phyloP scores from a whole-genome alignment of 805 yeast genomes.

The Yamadazyma philogaea region DNA sequence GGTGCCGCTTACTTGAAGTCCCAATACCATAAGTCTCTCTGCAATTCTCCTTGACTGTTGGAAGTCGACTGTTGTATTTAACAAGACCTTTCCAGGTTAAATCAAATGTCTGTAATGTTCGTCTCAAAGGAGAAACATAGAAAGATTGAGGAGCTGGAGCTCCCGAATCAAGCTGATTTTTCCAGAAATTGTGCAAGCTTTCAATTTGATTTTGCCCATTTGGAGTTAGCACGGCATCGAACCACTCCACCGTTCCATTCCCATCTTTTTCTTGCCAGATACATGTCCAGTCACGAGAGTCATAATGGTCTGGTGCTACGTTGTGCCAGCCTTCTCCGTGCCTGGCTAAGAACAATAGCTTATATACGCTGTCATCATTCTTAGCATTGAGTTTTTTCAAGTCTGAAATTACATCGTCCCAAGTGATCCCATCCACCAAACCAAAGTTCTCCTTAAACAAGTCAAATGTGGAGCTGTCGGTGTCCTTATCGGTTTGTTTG shows the following conservation, averaged over 20 bases:
- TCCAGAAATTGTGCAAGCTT: slow-evolving; percentile 17
- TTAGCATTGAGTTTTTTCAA: slow-evolving; percentile 14
- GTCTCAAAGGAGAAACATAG: slow-evolving; percentile 30
- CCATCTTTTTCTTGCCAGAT: slow-evolving; percentile 24
- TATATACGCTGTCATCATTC: slow-evolving; percentile 14
- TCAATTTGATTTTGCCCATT: slow-evolving; percentile 20
- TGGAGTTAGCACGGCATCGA: slow-evolving; percentile 28
- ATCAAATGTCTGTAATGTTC: slow-evolving; percentile 30
- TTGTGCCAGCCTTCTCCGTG: slow-evolving; percentile 37
- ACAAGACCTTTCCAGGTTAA: slow-evolving; percentile 22
- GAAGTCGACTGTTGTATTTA: slow-evolving; percentile 17
- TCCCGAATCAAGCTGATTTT: slow-evolving; percentile 13
- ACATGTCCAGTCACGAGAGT: slow-evolving; percentile 24
- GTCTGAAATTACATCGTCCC: slow-evolving; percentile 21
- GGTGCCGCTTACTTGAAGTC: slow-evolving; percentile 28
- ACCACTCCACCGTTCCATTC: slow-evolving; percentile 25
- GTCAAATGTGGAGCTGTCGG: slow-evolving; percentile 16
- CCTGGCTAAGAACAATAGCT: slow-evolving; percentile 28
- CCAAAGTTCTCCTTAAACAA: slow-evolving; percentile 21
- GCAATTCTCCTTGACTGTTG: slow-evolving; percentile 25
- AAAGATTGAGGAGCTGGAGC: slow-evolving; percentile 25
- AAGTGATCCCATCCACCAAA: slow-evolving; percentile 17
- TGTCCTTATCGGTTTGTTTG: slow-evolving; percentile 16
- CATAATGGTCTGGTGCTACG: slow-evolving; percentile 19
- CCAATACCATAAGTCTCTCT: slow-evolving; percentile 35